phyloP scores from a whole-genome alignment of 306 rosid genomes.

The Fagus sylvatica region DNA sequence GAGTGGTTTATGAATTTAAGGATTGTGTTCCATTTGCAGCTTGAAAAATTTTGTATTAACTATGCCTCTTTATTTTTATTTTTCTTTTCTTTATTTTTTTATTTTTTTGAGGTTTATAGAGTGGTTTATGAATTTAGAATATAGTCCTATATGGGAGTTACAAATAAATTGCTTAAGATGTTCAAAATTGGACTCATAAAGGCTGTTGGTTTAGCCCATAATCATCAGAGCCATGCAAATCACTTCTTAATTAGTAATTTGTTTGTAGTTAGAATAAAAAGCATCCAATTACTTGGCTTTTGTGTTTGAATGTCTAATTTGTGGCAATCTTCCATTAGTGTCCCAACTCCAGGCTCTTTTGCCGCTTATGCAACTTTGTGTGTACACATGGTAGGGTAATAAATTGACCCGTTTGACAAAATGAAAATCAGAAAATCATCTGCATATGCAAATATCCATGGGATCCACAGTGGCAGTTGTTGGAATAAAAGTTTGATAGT shows the following conservation, averaged over 20 bases:
- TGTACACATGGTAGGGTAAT: background rate
- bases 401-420: background rate
- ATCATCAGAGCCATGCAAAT: background rate
- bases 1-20: slow-evolving; percentile 6
- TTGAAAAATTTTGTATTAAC: background rate
- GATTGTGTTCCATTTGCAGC: slow-evolving; percentile 5
- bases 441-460: too few species aligned
- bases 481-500: too few species aligned
- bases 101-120: background rate
- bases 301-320: background rate
- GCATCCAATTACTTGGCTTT: background rate
- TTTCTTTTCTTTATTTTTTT: background rate
- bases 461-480: too few species aligned
- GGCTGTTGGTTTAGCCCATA: background rate
- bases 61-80: too few species aligned
- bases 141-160: background rate
- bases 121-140: background rate
- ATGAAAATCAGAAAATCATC: too few species aligned
- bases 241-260: background rate
- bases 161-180: background rate
- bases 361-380: background rate
- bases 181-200: background rate
- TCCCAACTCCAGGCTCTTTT: background rate
- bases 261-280: background rate
- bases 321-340: background rate